Percentiles rank a stretch among this genome's conserved stretches.
These are phyloP conservation scores for Echeveria elegans DNA, from an alignment of 164 flowering plant species.

Conservation along the genomic window DNA sequence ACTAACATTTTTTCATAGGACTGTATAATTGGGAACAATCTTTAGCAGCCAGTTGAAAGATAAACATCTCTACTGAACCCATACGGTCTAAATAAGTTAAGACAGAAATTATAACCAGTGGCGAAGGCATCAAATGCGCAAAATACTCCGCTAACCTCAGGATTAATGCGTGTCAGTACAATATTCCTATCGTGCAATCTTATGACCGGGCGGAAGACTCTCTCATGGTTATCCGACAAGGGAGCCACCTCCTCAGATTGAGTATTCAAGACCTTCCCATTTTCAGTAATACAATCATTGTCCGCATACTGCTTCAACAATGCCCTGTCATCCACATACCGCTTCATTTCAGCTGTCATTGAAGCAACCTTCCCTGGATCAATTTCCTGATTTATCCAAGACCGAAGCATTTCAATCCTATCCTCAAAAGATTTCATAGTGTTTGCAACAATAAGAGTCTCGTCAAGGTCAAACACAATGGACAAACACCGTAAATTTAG, in stretches of 20 bases:
- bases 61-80: neutral
- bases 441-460: constrained; percentile 94
- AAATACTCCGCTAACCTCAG: constrained; percentile 52
- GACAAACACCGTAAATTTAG: constrained; percentile 74
- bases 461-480: constrained; percentile 95
- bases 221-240: constrained; percentile 41
- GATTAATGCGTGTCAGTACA: constrained; percentile 94
- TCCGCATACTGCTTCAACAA: constrained; percentile 79
- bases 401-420: constrained; percentile 60
- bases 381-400: constrained; percentile 55
- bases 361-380: constrained; percentile 54
- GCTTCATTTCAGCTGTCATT: constrained; percentile 75
- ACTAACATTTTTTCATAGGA: neutral
- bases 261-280: constrained; percentile 48
- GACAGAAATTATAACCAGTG: neutral
- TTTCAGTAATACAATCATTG: constrained; percentile 55
- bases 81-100: neutral
- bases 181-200: constrained; percentile 73
- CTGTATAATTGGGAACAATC: neutral
- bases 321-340: constrained; percentile 65
- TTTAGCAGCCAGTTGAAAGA: neutral
- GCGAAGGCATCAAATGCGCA: neutral
- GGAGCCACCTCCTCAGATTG: constrained; percentile 67
- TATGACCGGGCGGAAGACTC: constrained; percentile 63
- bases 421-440: constrained; percentile 97